Base-by-base conservation (phyloP, 2,329 filamentous ascomycete species). In the Penicillium occitanis region DNA sequence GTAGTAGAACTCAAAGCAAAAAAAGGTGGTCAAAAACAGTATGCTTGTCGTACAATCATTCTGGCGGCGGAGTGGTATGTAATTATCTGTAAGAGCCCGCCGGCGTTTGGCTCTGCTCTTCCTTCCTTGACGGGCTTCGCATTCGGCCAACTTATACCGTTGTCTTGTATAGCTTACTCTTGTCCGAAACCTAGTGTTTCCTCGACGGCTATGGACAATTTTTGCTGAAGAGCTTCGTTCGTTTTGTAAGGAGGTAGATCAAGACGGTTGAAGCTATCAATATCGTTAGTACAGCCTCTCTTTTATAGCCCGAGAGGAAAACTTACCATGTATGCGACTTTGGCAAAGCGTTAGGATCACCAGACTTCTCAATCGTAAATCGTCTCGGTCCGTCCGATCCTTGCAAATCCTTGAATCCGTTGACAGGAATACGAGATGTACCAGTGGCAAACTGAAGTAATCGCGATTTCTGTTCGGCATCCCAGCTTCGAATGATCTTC, bases 171-270 rank as follows among this genome's bases (percentile, higher is more conserved):
- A 25, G n/a, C 33, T 76, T 92, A 99, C 83, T 99, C 95, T 83
- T 99, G 95, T 70, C 95, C 95, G 77, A 99, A 99, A 69, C 95
- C 95, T 84, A 99, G 93, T 0, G 95, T 99, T 83, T 99, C 95
- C 81, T 99, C 95, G 64, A 99, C 95, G 30, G 95, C 95, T 80
- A 97, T 96, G 6, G 93, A 95, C 73, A 99, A 84, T 82, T 99
- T 99, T 75, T 89, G 84, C 76, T 94, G 90, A 71, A 99, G 84
- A 72, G 87, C 87, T 69, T 98, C 94, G 73, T 93, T 86, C 25
- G 85, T 88, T 84, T 97, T 98, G 78, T 99, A 99, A 33, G 92
- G 89, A 48, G 95, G 95, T 60, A 99, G 83, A 80, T 99, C 95
- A 71, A 99, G 86, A 73, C 95, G 93, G 80, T 99, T 99, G 86